Evolutionary conservation across 1,284 basidiomycete species (phyloP).

Genomic region (Fomes fomentarius): DNA sequence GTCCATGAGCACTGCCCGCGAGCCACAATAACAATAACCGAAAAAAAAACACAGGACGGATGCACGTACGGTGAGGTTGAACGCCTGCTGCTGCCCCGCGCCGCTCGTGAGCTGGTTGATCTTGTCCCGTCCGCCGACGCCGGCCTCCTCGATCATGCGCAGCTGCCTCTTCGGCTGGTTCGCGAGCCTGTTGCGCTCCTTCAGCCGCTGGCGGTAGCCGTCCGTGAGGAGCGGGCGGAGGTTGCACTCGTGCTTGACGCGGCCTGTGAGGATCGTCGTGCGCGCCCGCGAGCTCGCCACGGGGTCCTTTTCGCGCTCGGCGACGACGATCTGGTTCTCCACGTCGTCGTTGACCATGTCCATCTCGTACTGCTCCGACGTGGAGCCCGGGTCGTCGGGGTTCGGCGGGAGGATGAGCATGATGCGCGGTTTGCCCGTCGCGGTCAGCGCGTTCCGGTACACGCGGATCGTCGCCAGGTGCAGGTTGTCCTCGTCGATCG

Average conservation of each 20-base stretch:
- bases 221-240: constrained; percentile 66
- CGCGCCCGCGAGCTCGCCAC: constrained; percentile 57
- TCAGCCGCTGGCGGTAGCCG: constrained; percentile 66
- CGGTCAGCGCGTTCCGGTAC: constrained; percentile 53
- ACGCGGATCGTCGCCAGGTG: constrained; percentile 77
- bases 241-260: constrained; percentile 76
- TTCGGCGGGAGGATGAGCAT: constrained; percentile 68
- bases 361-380: constrained; percentile 72
- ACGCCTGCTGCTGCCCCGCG: constrained; percentile 38
- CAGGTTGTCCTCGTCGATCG: constrained; percentile 61
- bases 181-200: constrained; percentile 59
- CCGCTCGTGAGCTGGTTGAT: constrained; percentile 62
- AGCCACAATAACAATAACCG: too few relatives aligned
- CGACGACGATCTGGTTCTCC: constrained; percentile 78
- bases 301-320: constrained; percentile 71
- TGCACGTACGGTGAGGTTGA: constrained; percentile 59
- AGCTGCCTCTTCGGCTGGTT: constrained; percentile 63
- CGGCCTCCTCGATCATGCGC: constrained; percentile 58
- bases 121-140: constrained; percentile 63
- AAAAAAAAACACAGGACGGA: neutral
- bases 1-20: too few relatives aligned
- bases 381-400: constrained; percentile 42
- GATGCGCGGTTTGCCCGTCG: constrained; percentile 58
- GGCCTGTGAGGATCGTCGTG: constrained; percentile 74
- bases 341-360: constrained; percentile 78